phyloP scores from a whole-genome alignment of 371 early-diverging fungal genomes.

The Neoconidiobolus thromboides region DNA sequence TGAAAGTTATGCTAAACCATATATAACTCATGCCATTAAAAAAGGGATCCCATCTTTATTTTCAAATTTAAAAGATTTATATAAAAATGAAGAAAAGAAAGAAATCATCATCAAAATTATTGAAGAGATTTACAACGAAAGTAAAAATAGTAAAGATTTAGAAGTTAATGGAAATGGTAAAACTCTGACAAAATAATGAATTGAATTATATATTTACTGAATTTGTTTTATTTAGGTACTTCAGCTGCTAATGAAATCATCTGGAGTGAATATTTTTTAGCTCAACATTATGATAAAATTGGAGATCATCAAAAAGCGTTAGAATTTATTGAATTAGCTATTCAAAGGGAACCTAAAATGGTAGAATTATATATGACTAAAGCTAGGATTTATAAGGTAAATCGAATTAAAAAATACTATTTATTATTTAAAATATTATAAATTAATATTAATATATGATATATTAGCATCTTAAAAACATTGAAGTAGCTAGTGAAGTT shows the following conservation, averaged over 20 bases:
- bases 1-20: constrained; percentile 29
- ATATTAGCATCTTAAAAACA: constrained; percentile 53
- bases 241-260: constrained; percentile 43
- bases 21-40: constrained; percentile 48
- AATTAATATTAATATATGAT: background rate
- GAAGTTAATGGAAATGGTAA: too few species aligned
- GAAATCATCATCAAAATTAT: constrained; percentile 39
- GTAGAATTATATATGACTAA: constrained; percentile 85
- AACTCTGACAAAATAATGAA: too few species aligned
- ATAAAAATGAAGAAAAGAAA: constrained; percentile 42
- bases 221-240: constrained; percentile 28
- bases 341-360: constrained; percentile 63
- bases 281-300: constrained; percentile 63
- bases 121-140: constrained; percentile 25
- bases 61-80: constrained; percentile 53
- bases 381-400: constrained; percentile 77
- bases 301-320: constrained; percentile 47
- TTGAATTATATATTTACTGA: too few species aligned
- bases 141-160: too few species aligned
- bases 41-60: constrained; percentile 89
- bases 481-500: constrained; percentile 33
- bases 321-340: constrained; percentile 54
- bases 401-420: background rate
- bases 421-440: background rate
- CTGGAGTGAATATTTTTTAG: constrained; percentile 78